These are phyloP conservation scores for Tricholomella constricta DNA, from an alignment of 768 basidiomycete species.

Conservation along the genomic window DNA sequence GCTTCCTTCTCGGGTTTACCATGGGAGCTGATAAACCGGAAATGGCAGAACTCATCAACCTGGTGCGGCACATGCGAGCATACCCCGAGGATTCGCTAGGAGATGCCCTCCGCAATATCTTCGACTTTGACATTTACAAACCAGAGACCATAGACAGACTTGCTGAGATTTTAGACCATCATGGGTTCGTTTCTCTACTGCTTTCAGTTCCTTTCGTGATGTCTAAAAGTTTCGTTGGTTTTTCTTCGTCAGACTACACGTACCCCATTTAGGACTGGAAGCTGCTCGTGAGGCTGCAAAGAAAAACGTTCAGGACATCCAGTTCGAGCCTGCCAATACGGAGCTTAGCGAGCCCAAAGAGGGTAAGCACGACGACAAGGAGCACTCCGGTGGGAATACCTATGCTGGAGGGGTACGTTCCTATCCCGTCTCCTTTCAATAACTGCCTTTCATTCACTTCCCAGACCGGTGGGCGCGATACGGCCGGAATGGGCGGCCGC, in stretches of 20 bases:
- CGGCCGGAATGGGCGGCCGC: conserved; percentile 66
- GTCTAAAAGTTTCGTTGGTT: neutral
- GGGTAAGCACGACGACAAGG: conserved; percentile 62
- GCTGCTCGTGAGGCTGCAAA: conserved; percentile 56
- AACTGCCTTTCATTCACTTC: neutral
- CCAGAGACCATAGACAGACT: conserved; percentile 66
- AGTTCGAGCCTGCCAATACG: conserved; percentile 59
- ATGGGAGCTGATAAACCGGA: neutral
- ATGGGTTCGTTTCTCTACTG: conserved; percentile 45
- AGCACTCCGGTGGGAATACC: conserved; percentile 64
- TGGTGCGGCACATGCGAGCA: conserved; percentile 62
- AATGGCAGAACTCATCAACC: conserved; percentile 59
- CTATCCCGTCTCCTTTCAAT: neutral
- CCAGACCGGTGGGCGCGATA: conserved; percentile 66
- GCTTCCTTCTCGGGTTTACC: neutral
- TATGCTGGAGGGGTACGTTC: conserved; percentile 62
- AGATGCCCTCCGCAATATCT: conserved; percentile 62
- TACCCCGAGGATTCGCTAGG: conserved; percentile 61
- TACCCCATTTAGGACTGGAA: conserved; percentile 55
- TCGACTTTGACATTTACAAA: conserved; percentile 71
- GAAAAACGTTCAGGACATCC: conserved; percentile 55
- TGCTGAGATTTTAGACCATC: conserved; percentile 55
- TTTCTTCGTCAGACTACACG: conserved; percentile 41
- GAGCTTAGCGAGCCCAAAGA: conserved; percentile 57
- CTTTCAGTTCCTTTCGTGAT: neutral